These are phyloP conservation scores for Blastocystis sp. DNA, from an alignment of 352 stramenopile genomes.

Conservation along the genomic window DNA sequence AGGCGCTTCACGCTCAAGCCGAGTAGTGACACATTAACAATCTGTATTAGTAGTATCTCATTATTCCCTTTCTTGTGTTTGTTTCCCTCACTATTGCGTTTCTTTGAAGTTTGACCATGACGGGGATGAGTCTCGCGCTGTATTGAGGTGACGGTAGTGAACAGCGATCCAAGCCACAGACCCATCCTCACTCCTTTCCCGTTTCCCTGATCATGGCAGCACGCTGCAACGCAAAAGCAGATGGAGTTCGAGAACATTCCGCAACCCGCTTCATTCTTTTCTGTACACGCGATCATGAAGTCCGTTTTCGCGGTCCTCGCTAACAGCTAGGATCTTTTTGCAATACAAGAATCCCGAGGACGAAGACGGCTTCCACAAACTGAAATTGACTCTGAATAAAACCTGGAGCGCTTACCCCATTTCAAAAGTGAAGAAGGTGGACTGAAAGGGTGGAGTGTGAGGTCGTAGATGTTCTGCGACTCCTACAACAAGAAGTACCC, in stretches of 20 bases:
- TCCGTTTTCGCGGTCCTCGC: background rate
- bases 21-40: background rate
- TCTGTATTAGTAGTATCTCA: background rate
- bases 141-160: background rate
- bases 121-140: no score
- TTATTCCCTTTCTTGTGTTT: background rate
- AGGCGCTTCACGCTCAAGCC: background rate
- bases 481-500: slow-evolving; percentile 87
- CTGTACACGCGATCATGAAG: slow-evolving; percentile 48
- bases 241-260: slow-evolving; percentile 7
- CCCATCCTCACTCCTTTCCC: background rate
- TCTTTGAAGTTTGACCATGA: no score
- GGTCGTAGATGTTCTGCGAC: slow-evolving; percentile 84
- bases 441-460: background rate
- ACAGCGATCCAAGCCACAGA: no score
- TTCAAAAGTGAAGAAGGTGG: slow-evolving; percentile 70
- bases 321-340: slow-evolving; percentile 55
- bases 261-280: slow-evolving; percentile 14
- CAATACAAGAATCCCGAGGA: slow-evolving; percentile 73
- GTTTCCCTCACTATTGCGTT: no score
- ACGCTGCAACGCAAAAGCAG: background rate
- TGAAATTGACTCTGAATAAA: slow-evolving; percentile 73
- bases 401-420: slow-evolving; percentile 64
- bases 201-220: background rate
- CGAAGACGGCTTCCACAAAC: slow-evolving; percentile 64